phyloP scores from a whole-genome alignment of 257 asterid species.

The Scutellaria barbata region DNA sequence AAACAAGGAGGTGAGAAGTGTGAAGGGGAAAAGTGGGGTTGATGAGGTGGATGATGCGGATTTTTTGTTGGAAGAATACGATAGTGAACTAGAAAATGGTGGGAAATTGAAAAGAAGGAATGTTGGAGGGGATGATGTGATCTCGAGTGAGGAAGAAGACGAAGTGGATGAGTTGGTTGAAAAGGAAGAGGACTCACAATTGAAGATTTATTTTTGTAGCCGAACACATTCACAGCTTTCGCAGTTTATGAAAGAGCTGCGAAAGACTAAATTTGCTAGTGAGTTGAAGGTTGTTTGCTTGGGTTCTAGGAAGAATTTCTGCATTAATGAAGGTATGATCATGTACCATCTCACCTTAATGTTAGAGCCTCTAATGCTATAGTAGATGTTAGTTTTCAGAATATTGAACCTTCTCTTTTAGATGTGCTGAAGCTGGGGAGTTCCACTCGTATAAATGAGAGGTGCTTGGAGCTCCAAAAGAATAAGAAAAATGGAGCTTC shows the following conservation, averaged over 20 bases:
- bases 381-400: conserved; percentile 21
- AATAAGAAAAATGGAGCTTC: conserved; percentile 59
- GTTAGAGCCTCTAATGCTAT: conserved; percentile 11
- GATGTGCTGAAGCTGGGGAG: conserved; percentile 80
- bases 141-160: conserved; percentile 79
- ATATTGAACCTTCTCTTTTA: conserved; percentile 41
- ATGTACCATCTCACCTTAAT: conserved; percentile 16
- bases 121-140: conserved; percentile 46
- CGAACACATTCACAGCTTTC: conserved; percentile 98
- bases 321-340: conserved; percentile 85
- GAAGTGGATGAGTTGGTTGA: conserved; percentile 45
- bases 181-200: conserved; percentile 58
- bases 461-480: conserved; percentile 93
- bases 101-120: conserved; percentile 63
- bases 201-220: conserved; percentile 86
- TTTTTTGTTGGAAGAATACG: conserved; percentile 84
- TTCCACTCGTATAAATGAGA: conserved; percentile 76
- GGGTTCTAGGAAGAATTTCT: conserved; percentile 91
- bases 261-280: conserved; percentile 74
- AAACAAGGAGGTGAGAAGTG: conserved; percentile 39
- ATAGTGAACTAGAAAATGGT: conserved; percentile 68
- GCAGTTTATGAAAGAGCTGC: conserved; percentile 91
- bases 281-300: conserved; percentile 81
- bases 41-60: conserved; percentile 65
- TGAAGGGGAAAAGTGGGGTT: conserved; percentile 39